phyloP scores from a whole-genome alignment of 2,329 filamentous ascomycete species.

The Fusarium phyllophilum region DNA sequence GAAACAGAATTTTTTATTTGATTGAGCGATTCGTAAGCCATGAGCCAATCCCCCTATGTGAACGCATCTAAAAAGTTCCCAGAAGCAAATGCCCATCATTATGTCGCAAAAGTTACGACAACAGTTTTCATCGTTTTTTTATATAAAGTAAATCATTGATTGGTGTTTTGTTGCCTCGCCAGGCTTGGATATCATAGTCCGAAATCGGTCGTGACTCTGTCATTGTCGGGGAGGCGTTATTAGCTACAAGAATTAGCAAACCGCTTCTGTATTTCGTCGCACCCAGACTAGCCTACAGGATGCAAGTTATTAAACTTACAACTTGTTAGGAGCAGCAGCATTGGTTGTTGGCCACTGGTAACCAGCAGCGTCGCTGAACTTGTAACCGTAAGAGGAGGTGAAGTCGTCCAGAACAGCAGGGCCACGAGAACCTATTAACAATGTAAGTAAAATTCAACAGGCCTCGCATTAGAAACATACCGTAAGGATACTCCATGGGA shows the following conservation, averaged over 20 bases:
- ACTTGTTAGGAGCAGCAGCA: conserved; percentile 76
- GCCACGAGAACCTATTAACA: conserved; percentile 84
- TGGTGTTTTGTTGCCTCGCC: conserved; percentile 18
- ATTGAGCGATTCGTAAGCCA: conserved; percentile 34
- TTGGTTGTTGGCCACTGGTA: conserved; percentile 93
- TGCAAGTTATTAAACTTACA: conserved; percentile 66
- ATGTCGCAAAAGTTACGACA: conserved; percentile 34
- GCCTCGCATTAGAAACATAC: conserved; percentile 59
- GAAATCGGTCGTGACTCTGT: conserved; percentile 34
- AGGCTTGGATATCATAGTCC: conserved; percentile 36
- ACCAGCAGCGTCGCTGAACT: conserved; percentile 95
- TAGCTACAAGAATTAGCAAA: conserved; percentile 40
- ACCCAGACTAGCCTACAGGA: conserved; percentile 24
- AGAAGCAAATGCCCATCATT: conserved; percentile 36
- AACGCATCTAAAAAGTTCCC: conserved; percentile 36
- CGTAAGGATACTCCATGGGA: conserved; percentile 99
- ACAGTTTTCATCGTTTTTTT: conserved; percentile 28
- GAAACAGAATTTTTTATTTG: conserved; percentile 27
- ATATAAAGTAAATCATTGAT: conserved; percentile 36
- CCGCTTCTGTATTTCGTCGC: not conserved
- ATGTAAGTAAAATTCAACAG: not conserved
- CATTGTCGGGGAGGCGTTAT: conserved; percentile 26
- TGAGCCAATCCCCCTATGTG: conserved; percentile 25
- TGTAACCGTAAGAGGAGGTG: conserved; percentile 97
- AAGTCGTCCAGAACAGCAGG: conserved; percentile 98